Evolutionary conservation across 495 filamentous ascomycete species (phyloP), one percentile per base, ranked within the genome.

Genomic region (Oidiodendron maius): DNA sequence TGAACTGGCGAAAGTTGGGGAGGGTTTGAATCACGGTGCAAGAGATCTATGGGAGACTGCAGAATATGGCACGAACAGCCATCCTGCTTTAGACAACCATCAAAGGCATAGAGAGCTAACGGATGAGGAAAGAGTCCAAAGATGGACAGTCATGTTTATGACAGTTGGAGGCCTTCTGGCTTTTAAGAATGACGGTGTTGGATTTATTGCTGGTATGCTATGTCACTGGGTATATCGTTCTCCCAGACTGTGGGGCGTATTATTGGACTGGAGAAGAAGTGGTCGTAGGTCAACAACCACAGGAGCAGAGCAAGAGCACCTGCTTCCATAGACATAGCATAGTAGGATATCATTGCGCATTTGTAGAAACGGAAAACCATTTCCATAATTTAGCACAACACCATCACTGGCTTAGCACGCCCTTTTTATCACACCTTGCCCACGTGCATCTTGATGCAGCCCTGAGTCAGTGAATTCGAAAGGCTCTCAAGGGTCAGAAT

Each of bases 131-230:
- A 72, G 80, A 25, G 72, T 71, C 40, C 78, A 84, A 55, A 71
- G 88, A 23, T 95, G 87, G 83, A 83, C 78, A 24, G 81, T 94
- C 0, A 94, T 96, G 89, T 75, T 93, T 55, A 79, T 89, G 44
- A 96, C 91, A 34, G 80, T 86, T 21, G 89, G 84, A 5, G 48
- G 48, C 4, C 32, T 61, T 3, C 28, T 97, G 16, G 88, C 87
- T n/a, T 95, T 94, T 52, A 83, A 76, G 64, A 96, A 95, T 61
- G 89, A 91, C 63, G 89, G 81, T 13, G 74, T 94, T 15, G 91
- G 91, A 0, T 96, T 97, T 58, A 48, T 84, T 17, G 88, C 83
- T 0, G 91, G 91, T 0, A 75, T 93, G 71, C 50, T 85, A 10
- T 87, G 83, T 60, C 74, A 87, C 62, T 82, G 74, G 69, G 59